Evolutionary conservation across 805 yeast species (phyloP).

Genomic region (Ogataea polymorpha): DNA sequence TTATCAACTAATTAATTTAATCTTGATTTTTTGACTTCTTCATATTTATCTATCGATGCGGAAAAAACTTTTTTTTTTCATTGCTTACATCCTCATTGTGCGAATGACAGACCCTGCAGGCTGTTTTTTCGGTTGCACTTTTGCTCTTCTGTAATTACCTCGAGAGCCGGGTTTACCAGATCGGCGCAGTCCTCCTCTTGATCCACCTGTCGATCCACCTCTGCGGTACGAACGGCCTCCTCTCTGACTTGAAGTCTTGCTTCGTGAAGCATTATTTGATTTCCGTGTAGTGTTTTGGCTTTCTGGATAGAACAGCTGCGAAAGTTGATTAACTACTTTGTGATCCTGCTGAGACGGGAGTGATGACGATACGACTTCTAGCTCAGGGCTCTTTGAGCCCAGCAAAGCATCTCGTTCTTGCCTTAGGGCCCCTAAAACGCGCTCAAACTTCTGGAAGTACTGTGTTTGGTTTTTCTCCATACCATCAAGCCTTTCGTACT

Average conservation of each 20-base stretch:
- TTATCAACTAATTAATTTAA: too few relatives aligned
- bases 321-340: conserved; percentile 15
- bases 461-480: conserved; percentile 31
- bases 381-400: conserved; percentile 5
- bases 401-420: conserved; percentile 15
- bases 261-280: background rate
- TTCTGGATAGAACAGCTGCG: conserved; percentile 14
- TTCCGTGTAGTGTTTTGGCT: conserved; percentile 3
- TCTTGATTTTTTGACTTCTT: conserved; percentile 5
- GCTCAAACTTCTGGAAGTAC: conserved; percentile 26
- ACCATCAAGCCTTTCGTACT: conserved; percentile 40
- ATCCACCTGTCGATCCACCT: conserved; percentile 3
- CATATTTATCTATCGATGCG: background rate
- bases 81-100: conserved; percentile 16
- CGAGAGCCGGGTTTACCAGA: background rate
- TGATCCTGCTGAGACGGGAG: conserved; percentile 16
- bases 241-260: conserved; percentile 14
- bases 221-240: conserved; percentile 11
- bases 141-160: background rate
- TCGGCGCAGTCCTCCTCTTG: conserved; percentile 6
- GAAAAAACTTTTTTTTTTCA: background rate
- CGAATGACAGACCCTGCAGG: conserved; percentile 12
- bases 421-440: conserved; percentile 22
- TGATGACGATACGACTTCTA: conserved; percentile 20
- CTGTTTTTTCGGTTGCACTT: background rate